These are phyloP conservation scores for Ziziphus jujuba DNA, from an alignment of 306 rosid genomes.

Conservation along the genomic window DNA sequence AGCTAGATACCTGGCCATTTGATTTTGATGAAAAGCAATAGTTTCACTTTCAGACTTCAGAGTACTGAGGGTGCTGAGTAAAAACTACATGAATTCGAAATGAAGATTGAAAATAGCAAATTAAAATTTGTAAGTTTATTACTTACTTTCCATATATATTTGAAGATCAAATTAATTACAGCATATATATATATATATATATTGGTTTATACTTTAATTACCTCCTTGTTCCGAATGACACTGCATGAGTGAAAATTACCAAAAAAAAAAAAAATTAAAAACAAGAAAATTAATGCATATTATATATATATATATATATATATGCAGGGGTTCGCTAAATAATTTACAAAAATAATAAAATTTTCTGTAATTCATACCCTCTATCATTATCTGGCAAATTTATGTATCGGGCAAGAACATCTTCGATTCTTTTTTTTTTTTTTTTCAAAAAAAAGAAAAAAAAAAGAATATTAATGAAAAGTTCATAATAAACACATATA, in stretches of 20 bases:
- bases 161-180: background rate
- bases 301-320: no score
- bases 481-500: background rate
- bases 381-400: background rate
- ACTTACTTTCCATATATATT: background rate
- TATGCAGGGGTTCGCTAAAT: background rate
- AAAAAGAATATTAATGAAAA: no score
- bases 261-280: background rate
- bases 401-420: constrained; percentile 2
- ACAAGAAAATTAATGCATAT: background rate
- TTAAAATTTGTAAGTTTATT: background rate
- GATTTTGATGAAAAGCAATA: background rate
- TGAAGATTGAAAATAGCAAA: background rate
- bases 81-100: background rate
- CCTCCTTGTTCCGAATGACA: constrained; percentile 9
- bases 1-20: background rate
- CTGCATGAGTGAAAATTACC: background rate
- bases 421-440: background rate
- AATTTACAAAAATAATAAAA: background rate
- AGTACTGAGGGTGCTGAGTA: constrained; percentile 4
- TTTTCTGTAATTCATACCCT: background rate
- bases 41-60: constrained; percentile 4
- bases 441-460: no score
- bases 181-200: background rate
- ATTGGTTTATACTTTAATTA: background rate